Base-by-base conservation (phyloP, 371 early-diverging fungal species). In the Enteropsectra breve region DNA sequence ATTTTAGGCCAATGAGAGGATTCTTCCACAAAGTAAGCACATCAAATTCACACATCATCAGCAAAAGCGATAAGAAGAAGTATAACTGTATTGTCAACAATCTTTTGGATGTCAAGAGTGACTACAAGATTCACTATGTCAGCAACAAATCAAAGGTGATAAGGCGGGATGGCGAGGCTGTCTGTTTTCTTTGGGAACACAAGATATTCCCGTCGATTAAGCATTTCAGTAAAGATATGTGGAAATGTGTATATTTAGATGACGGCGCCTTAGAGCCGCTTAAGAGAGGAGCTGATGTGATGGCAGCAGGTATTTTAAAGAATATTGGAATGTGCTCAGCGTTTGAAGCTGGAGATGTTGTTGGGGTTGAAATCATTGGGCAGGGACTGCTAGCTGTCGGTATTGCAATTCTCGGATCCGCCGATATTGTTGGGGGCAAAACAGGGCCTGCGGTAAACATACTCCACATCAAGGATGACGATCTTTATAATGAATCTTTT, bases 211-310 rank as follows among this genome's bases (percentile, higher is more conserved):
- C 72, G 46, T 63, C 72, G 13, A 63, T 66, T 59, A 58, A 63
- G 32, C 40, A 36, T 49, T 57, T 66, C 32, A 50, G 64, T 23
- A 23, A 65, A 52, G 46, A 34, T n/a, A 13, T 18, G 1, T 30
- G 50, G n/a, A 49, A 54, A 32, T 48, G 21, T 5, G 58, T 70
- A 18, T 62, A 63, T 66, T 36, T 77, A 52, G 80, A 80, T 58
- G 67, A 52, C 36, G 80, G 80, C 11, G 80, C 78, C 29, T n/a
- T n/a, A n/a, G 67, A 63, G 11, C 75, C 76, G 45, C n/a, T 79
- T 30, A 46, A 62, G 5, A 62, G 66, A 21, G 80, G 80, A n/a
- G 80, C 80, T 38, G 74, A 76, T 71, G 64, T 79, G 8, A 76
- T 79, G 77, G 67, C 70, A 6, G 75, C 77, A n/a, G 80, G 80